Evolutionary conservation across 805 yeast genomes (phyloP).

Genomic region (Saccharomyces cerevisiae): DNA sequence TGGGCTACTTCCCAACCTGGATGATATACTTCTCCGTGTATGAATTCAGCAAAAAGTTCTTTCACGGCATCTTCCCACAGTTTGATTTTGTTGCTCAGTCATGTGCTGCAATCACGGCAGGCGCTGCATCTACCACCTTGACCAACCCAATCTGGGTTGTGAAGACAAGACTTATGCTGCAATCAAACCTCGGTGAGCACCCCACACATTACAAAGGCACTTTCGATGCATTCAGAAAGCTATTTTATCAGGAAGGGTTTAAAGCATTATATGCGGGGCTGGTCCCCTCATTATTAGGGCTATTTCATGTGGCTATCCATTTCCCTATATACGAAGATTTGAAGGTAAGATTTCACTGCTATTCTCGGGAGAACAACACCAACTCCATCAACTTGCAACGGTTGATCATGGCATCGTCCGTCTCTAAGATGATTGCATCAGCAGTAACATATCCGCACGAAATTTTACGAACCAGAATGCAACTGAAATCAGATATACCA

Average conservation of each 20-base stretch:
- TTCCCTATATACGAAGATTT: constrained; percentile 87
- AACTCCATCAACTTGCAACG: constrained; percentile 29
- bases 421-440: constrained; percentile 84
- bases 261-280: constrained; percentile 81
- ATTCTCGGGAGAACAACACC: constrained; percentile 1
- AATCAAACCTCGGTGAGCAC: constrained; percentile 35
- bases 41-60: constrained; percentile 60
- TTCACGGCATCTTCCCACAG: constrained; percentile 36
- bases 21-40: constrained; percentile 89
- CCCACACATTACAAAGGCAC: constrained; percentile 53
- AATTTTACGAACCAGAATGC: constrained; percentile 85
- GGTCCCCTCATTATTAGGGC: constrained; percentile 82
- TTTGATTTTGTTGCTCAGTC: constrained; percentile 35
- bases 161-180: constrained; percentile 89
- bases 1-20: constrained; percentile 97
- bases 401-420: constrained; percentile 58
- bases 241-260: constrained; percentile 74
- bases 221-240: constrained; percentile 70
- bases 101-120: constrained; percentile 77
- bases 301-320: constrained; percentile 90
- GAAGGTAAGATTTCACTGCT: constrained; percentile 44
- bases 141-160: constrained; percentile 98
- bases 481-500: constrained; percentile 38
- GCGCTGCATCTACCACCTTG: constrained; percentile 70
- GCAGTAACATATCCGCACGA: constrained; percentile 92